Base-by-base conservation (phyloP, 148 eudicot genomes). In the Fallopia convolvulus region DNA sequence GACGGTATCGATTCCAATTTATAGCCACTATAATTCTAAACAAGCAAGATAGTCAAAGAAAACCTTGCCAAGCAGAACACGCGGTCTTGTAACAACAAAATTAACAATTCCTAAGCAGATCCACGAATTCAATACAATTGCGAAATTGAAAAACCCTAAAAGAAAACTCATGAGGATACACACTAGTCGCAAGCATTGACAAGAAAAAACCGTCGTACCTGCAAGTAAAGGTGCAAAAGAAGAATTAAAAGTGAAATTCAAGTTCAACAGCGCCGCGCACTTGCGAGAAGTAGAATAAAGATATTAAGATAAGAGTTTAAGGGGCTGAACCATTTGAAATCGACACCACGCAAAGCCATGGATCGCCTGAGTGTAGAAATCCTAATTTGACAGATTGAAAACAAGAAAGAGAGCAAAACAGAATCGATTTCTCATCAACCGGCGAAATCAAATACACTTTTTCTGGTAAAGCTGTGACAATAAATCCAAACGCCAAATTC, bases 201-300 rank as follows among this genome's bases (percentile, higher is more conserved):
- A 94, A 83, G 88, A 94, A 94, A 74, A 94, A 94, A 42, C 99
- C 99, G 87, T 94, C 99, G 80, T 94, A 94, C 99, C 99, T 94
- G 86, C 79, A 85, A 74, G 46, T 32, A 68, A 68, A 21, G 17
- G 40, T 8, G 65, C 30, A 21, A 58, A 30, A 80, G 79, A 13
- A 52, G 44, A 77, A 61, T 81, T n/a, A 26, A 33, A 63, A 79
- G 14, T 30, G 74, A 48, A 74, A 75, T 49, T 17, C 47, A 5
- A 68, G 42, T 44, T 52, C 33, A 76, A 66, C 74, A 18, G 30
- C 30, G 30, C 30, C 30, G 30, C 30, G 1, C 30, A 26, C 30
- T 26, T 26, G 1, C 30, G 30, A 26, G 30, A 32, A 6, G 14
- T 12, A 14, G 13, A 55, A 40, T 11, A 40, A 46, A 30, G 33